Base-by-base conservation (phyloP, 345 rosid species). In the Acer campestre region DNA sequence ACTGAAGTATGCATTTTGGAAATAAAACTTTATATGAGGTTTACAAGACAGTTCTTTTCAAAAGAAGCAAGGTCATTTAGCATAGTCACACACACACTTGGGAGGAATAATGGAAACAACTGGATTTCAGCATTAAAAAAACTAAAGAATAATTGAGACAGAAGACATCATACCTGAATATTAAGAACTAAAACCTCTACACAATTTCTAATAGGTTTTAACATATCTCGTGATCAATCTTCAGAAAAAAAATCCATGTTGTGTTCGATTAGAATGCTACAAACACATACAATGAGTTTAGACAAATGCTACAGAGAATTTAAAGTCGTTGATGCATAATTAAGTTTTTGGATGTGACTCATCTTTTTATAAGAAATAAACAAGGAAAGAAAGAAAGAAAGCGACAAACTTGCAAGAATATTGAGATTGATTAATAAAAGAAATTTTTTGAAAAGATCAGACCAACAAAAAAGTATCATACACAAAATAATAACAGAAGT, bases 271-370 rank as follows among this genome's bases (percentile, higher is more conserved):
- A 53, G n/a, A 38, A 12, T n/a, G 51, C 49, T 58, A 72, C 75
- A 58, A 72, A 59, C 35, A 72, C 0, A 40, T 59, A 51, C 29
- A 64, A 65, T 20, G 0, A 75, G 44, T 49, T 70, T n/a, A 22
- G n/a, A 2, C 20, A 18, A 3, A 40, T 64, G 29, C 63, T 49
- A 22, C n/a, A 49, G 49, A 68, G 73, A 25, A 10, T 71, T 71
- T 29, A 7, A 18, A 73, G 56, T 61, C 29, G 38, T 38, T 58
- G 49, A 14, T 44, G 16, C 67, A 61, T 23, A 40, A 58, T 59
- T 20, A 73, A 73, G 40, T 22, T 72, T 51, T 61, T 6, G 20
- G 42, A 23, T 61, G 23, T 25, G 61, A 31, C 40, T 61, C 76
- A 22, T 48, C 35, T 7, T 23, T 12, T 14, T 18, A 25, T 40